phyloP scores from a whole-genome alignment of 2,329 filamentous ascomycete genomes.

The Penicillium paneum region DNA sequence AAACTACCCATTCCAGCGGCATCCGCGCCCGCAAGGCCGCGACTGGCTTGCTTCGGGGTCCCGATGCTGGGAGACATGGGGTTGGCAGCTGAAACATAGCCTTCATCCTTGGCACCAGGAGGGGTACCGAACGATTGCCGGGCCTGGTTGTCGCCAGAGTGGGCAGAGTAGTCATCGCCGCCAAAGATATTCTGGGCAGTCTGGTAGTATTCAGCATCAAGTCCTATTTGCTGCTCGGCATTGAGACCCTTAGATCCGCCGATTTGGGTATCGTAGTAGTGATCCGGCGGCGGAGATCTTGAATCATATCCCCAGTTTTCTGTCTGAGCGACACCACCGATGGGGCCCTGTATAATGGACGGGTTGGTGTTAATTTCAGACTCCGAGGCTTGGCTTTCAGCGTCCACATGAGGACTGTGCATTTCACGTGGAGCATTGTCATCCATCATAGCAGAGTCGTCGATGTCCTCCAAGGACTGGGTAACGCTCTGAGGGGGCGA shows the following conservation, averaged over 20 bases:
- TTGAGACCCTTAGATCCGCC: conserved; percentile 55
- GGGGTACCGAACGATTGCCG: conserved; percentile 47
- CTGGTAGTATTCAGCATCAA: conserved; percentile 64
- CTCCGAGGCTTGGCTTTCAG: conserved; percentile 57
- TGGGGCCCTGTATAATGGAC: conserved; percentile 73
- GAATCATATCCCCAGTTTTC: conserved; percentile 57
- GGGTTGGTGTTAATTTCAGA: conserved; percentile 77
- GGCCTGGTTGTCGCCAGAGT: conserved; percentile 35
- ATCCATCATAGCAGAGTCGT: conserved; percentile 56
- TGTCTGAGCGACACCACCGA: conserved; percentile 54
- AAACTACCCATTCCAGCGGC: conserved; percentile 51
- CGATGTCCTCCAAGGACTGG: conserved; percentile 44
- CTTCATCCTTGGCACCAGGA: conserved; percentile 74
- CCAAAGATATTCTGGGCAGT: conserved; percentile 38
- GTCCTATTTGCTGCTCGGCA: conserved; percentile 54
- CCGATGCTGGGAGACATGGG: conserved; percentile 50
- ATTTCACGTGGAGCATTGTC: conserved; percentile 64
- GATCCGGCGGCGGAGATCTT: conserved; percentile 52
- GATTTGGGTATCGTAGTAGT: conserved; percentile 31
- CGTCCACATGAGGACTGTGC: conserved; percentile 71
- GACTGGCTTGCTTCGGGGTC: conserved; percentile 47
- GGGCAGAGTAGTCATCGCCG: conserved; percentile 38
- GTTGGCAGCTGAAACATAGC: conserved; percentile 78
- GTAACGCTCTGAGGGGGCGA: conserved; percentile 57
- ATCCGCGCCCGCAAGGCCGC: conserved; percentile 53